Evolutionary conservation across 2,329 filamentous ascomycete genomes (phyloP), one percentile per base, ranked within the genome.

Genomic region (Scedosporium minutisporum): DNA sequence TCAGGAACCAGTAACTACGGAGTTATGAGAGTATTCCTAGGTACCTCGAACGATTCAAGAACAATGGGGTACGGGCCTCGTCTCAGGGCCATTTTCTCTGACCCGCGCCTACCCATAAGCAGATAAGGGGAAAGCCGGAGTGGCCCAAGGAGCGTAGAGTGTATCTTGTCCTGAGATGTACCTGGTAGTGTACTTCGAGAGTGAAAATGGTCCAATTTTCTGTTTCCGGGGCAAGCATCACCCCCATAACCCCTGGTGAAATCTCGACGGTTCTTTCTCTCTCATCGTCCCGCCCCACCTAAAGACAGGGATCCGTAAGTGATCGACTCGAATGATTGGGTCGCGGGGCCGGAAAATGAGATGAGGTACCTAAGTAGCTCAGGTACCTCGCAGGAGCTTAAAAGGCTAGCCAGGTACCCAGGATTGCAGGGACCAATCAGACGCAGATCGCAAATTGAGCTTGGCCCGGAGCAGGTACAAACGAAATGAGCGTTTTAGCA

Each of bases 341-440:
- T 25, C 9, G 33, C n/a, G 41, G 38, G 33, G 57, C 18, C 29
- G 18, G 12, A 59, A 42, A 25, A 25, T 25, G 57, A 58, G 51
- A 55, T 55, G 51, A 55, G 23, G 51, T 29, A 23, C 23, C 51
- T 3, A 42, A 23, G 57, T 33, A 38, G 27, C 27, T 58, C 33
- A 59, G 57, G 57, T 59, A 44, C 57, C 57, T 42, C n/a, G 57
- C 38, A 38, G 57, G n/a, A 55, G 51, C 51, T 27, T 48, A 48
- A 55, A 38, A 38, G 57, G 21, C 33, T 59, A 59, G 57, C 27
- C 57, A 59, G 57, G 57, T 21, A 59, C 57, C 18, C 38, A 42
- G 14, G n/a, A 7, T 4, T 10, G 3, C n/a, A 38, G 18, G 29
- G 18, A n/a, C 57, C 57, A 59, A 59, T 59, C 57, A 59, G 57